A percentile compares a stretch with the other conserved stretches of the same genome.
phyloP scores from a whole-genome alignment of 345 rosid species.

The Populus alba region DNA sequence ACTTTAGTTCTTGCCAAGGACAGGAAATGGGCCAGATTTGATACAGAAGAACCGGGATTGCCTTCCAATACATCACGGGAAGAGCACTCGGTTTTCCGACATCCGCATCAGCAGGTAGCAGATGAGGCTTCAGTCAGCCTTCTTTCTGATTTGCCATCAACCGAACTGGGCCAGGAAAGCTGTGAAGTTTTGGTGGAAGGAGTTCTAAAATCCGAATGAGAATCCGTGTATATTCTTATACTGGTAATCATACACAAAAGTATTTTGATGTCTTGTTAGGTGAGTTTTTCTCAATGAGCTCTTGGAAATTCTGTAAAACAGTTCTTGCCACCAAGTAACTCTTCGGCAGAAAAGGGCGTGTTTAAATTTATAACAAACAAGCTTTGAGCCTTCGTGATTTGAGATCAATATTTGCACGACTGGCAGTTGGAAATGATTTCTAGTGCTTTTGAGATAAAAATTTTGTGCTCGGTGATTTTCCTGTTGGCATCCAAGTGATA shows the following conservation, averaged over 20 bases:
- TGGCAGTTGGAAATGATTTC: background rate
- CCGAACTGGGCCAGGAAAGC: constrained; percentile 10
- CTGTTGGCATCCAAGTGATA: too few species aligned
- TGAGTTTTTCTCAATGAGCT: background rate
- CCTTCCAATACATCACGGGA: constrained; percentile 1
- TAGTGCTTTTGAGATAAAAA: background rate
- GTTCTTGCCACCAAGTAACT: background rate
- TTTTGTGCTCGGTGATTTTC: background rate
- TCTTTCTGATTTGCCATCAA: constrained; percentile 29
- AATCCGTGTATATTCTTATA: background rate
- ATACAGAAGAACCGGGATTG: constrained; percentile 21
- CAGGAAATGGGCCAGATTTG: constrained; percentile 50
- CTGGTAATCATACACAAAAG: background rate
- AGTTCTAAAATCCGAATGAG: constrained; percentile 27
- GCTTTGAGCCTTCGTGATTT: background rate
- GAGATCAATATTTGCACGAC: too few species aligned
- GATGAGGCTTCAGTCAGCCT: constrained; percentile 59
- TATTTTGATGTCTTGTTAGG: background rate
- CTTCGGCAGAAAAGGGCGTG: background rate
- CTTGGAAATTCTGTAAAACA: background rate
- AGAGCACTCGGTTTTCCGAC: constrained; percentile 15
- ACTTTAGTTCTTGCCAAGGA: constrained; percentile 45
- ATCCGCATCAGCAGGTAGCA: constrained; percentile 31
- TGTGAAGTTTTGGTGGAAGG: constrained; percentile 23
- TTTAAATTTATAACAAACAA: background rate